Conservation (phyloP, 495 filamentous ascomycete species). For the Hypoxylon crocopeplum region DNA sequence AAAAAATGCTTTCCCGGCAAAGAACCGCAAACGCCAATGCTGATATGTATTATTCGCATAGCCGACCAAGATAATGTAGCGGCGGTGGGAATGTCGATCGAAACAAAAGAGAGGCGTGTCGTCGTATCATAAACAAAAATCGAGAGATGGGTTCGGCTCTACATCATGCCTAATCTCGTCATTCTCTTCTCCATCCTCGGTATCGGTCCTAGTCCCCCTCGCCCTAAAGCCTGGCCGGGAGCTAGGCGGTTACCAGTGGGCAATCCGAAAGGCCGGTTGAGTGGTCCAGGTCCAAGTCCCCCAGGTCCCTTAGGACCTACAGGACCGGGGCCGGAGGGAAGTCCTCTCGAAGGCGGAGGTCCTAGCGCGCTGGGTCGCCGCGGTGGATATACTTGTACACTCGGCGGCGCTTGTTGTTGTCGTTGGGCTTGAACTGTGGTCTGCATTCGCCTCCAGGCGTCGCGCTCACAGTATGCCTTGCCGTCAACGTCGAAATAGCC, state of each 20-base stretch:
- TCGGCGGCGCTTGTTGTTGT: conserved; percentile 44
- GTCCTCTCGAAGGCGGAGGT: conserved; percentile 41
- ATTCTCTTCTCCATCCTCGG: conserved; percentile 75
- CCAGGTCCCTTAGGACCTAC: conserved; percentile 19
- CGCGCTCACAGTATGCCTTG: conserved; percentile 78
- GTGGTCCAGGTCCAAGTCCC: conserved; percentile 18
- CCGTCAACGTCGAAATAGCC: conserved; percentile 67
- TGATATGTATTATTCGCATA: conserved; percentile 17
- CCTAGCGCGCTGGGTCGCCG: conserved; percentile 43
- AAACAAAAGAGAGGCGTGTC: conserved; percentile 33
- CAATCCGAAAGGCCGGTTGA: conserved; percentile 39
- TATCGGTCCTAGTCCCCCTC: conserved; percentile 35
- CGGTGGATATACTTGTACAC: conserved; percentile 42
- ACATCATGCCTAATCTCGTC: conserved; percentile 90
- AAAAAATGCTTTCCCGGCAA: conserved; percentile 20
- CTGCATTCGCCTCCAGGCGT: conserved; percentile 72
- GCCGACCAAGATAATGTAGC: conserved; percentile 3
- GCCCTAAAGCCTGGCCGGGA: conserved; percentile 43
- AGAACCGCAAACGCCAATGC: conserved; percentile 31
- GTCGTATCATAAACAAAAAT: conserved; percentile 20
- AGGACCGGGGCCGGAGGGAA: conserved; percentile 40
- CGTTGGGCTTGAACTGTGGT: conserved; percentile 41
- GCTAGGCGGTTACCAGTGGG: conserved; percentile 40
- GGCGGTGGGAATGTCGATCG: conserved; percentile 6
- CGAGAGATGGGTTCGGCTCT: conserved; percentile 15